These are phyloP conservation scores for Guyanaporus albipodus DNA, from an alignment of 768 basidiomycete species.

Conservation along the genomic window DNA sequence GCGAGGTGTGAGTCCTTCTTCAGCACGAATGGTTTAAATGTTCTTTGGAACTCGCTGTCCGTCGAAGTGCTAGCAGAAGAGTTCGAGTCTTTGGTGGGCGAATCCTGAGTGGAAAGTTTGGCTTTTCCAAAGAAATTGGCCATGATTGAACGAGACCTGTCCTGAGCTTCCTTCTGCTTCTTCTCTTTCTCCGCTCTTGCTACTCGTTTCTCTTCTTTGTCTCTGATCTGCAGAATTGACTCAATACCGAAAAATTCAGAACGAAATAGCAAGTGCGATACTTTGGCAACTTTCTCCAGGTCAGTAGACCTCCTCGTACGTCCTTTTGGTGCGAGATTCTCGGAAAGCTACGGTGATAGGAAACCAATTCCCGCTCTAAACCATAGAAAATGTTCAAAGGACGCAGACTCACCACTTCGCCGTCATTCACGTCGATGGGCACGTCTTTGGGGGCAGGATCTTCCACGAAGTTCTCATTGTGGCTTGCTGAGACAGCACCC, in stretches of 20 bases:
- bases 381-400: background rate
- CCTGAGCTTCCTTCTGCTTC: slow-evolving; percentile 65
- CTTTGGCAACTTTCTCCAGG: slow-evolving; percentile 45
- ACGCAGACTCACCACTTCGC: slow-evolving; percentile 38
- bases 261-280: slow-evolving; percentile 6
- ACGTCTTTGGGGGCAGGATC: slow-evolving; percentile 29
- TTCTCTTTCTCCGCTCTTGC: slow-evolving; percentile 69
- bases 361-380: background rate
- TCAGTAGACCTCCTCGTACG: slow-evolving; percentile 52
- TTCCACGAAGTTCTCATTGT: background rate
- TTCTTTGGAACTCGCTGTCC: slow-evolving; percentile 64
- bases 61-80: slow-evolving; percentile 33
- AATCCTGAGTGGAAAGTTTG: slow-evolving; percentile 32
- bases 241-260: slow-evolving; percentile 5
- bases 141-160: slow-evolving; percentile 73
- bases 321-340: slow-evolving; percentile 28
- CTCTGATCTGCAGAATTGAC: slow-evolving; percentile 51
- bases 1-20: slow-evolving; percentile 75
- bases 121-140: slow-evolving; percentile 73
- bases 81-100: slow-evolving; percentile 23
- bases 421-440: slow-evolving; percentile 35
- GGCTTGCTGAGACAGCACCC: slow-evolving; percentile 1
- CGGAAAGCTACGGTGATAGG: slow-evolving; percentile 14
- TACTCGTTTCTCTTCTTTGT: slow-evolving; percentile 60
- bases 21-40: slow-evolving; percentile 75